Base-by-base conservation (phyloP, 2,329 filamentous ascomycete species). In the Cryphonectria japonica region DNA sequence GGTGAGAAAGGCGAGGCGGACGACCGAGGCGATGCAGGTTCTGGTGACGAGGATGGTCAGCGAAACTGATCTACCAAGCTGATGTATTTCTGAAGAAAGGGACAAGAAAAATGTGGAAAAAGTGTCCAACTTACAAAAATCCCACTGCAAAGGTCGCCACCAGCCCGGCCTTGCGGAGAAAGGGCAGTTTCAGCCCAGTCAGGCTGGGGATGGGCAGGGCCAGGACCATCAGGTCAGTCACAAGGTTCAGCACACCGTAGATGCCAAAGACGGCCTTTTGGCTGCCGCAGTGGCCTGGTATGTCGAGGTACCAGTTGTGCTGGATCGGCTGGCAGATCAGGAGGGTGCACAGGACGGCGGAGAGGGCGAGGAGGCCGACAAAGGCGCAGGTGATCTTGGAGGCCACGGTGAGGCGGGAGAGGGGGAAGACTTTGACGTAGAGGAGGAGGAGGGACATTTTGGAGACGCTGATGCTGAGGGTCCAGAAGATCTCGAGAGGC, bases 221-320 rank as follows among this genome's bases (percentile, higher is more conserved):
- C 59, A 71, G 34, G 60, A 71, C 69, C 65, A 71, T 59, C 46
- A 71, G n/a, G 65, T 71, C 66, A 3, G 69, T 71, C 11, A 68
- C n/a, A 1, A 71, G 60, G 32, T 71, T 71, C 54, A 70, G n/a
- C n/a, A 70, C 68, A 5, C 68, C 68, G 43, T 70, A 70, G n/a
- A 70, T 61, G 11, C 68, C 69, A 46, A 74, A 75, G 6, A 70
- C 74, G 14, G 68, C 69, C 29, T 64, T 70, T 7, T 72, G 71
- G 57, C 75, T 68, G 52, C 75, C 75, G 67, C 75, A 77, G 11
- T 41, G 62, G 3, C 72, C 73, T 7, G 72, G 54, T 11, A 59
- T 54, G 29, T n/a, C 60, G 13, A 67, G 52, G 19, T 73, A 60
- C 82, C 81, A 76, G 78, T 78, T 54, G 77, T 71, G 72, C 70